Base-by-base conservation (phyloP, 805 yeast genomes). In the Cyberlindnera japonica region DNA sequence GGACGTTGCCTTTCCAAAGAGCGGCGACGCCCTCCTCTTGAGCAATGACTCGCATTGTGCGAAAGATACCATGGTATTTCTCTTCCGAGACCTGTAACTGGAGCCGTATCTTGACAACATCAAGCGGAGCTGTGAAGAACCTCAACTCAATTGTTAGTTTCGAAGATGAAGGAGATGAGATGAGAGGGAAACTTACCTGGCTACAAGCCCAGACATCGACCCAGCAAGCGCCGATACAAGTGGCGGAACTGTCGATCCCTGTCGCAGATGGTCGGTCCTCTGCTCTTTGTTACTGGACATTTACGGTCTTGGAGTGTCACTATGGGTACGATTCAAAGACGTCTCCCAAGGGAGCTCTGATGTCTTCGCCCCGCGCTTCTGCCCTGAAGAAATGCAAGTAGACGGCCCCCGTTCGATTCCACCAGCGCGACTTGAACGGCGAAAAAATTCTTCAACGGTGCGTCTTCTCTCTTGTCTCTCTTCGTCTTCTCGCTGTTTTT, bases 1-100 rank as follows among this genome's bases (percentile, higher is more conserved):
- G 95, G 0, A 87, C 72, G 57, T 93, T 93, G 0, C 99, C 99
- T 59, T 89, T 90, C 98, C 98, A 93, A n/a, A 91, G 68, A 0
- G 88, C 91, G 4, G 61, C 45, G 0, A 81, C 30, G 1, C 95
- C 95, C 60, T 91, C 98, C 24, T 76, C 69, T 15, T 59, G 57
- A 1, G 72, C 47, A 2, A 88, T 71, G 2, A 66, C 59, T 12
- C 45, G 47, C 34, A 77, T 58, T 0, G 81, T 67, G 15, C 58
- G 41, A 3, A 52, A 23, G 3, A 68, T 55, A 3, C 75, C 71
- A 10, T 51, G 47, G 45, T 69, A 68, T 38, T 59, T 58, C 21
- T 46, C 18, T 2, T 53, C 51, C 6, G 49, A 38, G 0, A 66
- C 63, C 44, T 75, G 80, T 3, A 86, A 64, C 57, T 86, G 95